Base-by-base conservation (phyloP, 1,284 basidiomycete genomes). In the Sanghuangporus weigelae region DNA sequence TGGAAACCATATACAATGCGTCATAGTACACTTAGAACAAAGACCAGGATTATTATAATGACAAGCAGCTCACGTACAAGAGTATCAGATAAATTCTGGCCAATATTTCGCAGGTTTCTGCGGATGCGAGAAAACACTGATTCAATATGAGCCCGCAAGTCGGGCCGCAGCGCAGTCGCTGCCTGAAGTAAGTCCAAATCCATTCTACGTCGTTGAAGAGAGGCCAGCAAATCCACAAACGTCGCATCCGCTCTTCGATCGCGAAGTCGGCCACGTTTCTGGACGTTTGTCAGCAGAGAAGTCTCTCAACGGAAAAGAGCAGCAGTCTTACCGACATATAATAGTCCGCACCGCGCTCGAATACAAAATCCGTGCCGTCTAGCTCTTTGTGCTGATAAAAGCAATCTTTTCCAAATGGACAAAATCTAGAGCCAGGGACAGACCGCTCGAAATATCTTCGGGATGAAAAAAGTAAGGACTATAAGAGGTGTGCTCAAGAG, bases 371-470 rank as follows among this genome's bases (percentile, higher is more conserved):
- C 3, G 86, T 83, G 7, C 90, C 89, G 68, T 92, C 89, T 1
- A 74, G 73, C 38, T 87, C 85, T 58, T 76, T 69, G 69, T 92
- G 89, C 68, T 83, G 79, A 70, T 90, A 92, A 71, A 91, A 90
- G 70, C 89, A 92, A 63, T 92, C 89, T 51, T 77, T 78, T 35
- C 89, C 90, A 67, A 89, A 92, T 1, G 88, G 89, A 73, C 89
- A 92, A 59, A 79, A 79, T 0, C 84, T 82, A 46, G 76, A 76
- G 38, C 71, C 65, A 0, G 74, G 70, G 3, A 69, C 69, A n/a
- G 87, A 85, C 51, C 76, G 69, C 62, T 81, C 75, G 71, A 91
- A 92, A 69, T 90, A 84, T 60, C 88, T 89, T 51, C 12, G 57
- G 11, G 19, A n/a, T n/a, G 16, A 7, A 64, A 51, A n/a, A 57